Conservation (phyloP, 768 basidiomycete species). For the button mushroom (Agaricus bisporus) region DNA sequence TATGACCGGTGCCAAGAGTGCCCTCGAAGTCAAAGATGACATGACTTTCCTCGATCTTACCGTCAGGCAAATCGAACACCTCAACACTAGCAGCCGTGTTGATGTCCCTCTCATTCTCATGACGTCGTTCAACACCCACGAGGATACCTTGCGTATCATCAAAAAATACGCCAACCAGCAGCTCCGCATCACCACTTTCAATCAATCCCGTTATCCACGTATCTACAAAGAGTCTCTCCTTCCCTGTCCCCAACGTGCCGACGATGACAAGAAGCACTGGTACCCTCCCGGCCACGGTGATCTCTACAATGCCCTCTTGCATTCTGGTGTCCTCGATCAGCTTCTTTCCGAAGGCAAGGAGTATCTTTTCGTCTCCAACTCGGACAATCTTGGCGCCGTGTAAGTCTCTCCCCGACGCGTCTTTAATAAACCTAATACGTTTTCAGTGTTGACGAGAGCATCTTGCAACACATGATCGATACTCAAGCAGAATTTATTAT, state of each 20-base stretch:
- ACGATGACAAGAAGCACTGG: constrained; percentile 88
- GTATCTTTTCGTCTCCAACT: constrained; percentile 96
- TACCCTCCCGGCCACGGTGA: constrained; percentile 98
- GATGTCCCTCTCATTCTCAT: constrained; percentile 97
- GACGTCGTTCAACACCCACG: constrained; percentile 98
- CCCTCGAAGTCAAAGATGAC: constrained; percentile 94
- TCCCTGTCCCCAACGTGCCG: constrained; percentile 71
- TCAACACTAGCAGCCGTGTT: constrained; percentile 77
- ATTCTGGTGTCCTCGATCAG: constrained; percentile 88
- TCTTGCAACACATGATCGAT: constrained; percentile 76
- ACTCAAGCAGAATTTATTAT: constrained; percentile 73
- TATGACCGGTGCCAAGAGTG: constrained; percentile 84
- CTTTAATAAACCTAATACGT: constrained; percentile 12
- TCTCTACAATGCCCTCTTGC: constrained; percentile 86
- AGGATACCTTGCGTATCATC: constrained; percentile 93
- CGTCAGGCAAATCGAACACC: constrained; percentile 93
- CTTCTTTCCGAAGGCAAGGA: constrained; percentile 89
- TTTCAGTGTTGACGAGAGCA: constrained; percentile 63
- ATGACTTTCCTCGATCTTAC: constrained; percentile 97
- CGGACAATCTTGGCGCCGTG: constrained; percentile 93
- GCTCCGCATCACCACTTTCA: constrained; percentile 87
- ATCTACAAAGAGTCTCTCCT: constrained; percentile 87
- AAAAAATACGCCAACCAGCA: constrained; percentile 96
- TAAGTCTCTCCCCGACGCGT: constrained; percentile 28
- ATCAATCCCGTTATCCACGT: constrained; percentile 91